These are phyloP conservation scores for Penicillium sp. DNA, from an alignment of 2,329 filamentous ascomycete genomes.

Conservation along the genomic window DNA sequence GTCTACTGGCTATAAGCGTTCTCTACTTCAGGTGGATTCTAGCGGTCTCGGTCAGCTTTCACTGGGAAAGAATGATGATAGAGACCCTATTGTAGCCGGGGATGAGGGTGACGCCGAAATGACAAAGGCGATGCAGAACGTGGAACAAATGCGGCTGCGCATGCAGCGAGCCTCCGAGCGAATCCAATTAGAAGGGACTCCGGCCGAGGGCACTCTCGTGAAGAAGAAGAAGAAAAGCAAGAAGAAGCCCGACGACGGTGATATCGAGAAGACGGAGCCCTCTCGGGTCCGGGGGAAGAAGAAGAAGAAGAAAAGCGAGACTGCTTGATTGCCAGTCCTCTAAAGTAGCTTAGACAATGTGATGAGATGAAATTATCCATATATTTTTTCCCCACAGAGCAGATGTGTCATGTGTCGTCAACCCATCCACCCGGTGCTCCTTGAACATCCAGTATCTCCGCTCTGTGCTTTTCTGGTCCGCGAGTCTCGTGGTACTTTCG, in stretches of 20 bases:
- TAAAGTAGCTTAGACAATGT: slow-evolving; percentile 1
- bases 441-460: not conserved
- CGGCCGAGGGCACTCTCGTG: slow-evolving; percentile 47
- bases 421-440: not conserved
- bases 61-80: slow-evolving; percentile 55
- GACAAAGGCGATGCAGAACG: slow-evolving; percentile 81
- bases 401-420: not conserved
- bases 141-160: slow-evolving; percentile 80
- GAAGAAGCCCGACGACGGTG: slow-evolving; percentile 13
- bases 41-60: slow-evolving; percentile 73
- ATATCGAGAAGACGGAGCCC: slow-evolving; percentile 1
- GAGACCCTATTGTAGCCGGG: slow-evolving; percentile 29
- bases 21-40: slow-evolving; percentile 80
- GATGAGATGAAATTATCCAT: not conserved
- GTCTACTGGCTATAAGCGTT: slow-evolving; percentile 54
- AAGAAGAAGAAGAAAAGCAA: slow-evolving; percentile 58
- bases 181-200: slow-evolving; percentile 49
- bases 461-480: not conserved
- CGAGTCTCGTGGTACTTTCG: not conserved
- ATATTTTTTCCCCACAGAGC: not conserved
- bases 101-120: slow-evolving; percentile 83
- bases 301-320: slow-evolving; percentile 24
- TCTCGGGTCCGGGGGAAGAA: slow-evolving; percentile 12
- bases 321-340: not conserved
- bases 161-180: slow-evolving; percentile 62